Base-by-base conservation (phyloP, 257 asterid genomes). In the Nicotiana benthamiana region DNA sequence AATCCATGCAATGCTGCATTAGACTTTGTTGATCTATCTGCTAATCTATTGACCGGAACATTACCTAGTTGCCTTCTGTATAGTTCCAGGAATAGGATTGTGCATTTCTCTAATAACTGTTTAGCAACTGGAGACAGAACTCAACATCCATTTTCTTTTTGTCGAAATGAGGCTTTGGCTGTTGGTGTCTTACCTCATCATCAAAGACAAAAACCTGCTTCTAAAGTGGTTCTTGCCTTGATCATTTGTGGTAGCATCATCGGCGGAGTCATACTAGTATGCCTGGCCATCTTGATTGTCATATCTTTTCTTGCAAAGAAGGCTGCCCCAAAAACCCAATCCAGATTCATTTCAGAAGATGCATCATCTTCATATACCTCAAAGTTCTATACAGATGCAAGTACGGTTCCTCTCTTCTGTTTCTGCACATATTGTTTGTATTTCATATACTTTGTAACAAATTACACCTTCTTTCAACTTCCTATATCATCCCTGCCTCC, bases 131-230 rank as follows among this genome's bases (percentile, higher is more conserved):
- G 84, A 15, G 91, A 90, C 22, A 82, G 15, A 51, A 83, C 75
- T 87, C 98, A 95, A 67, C 90, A 86, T 75, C 92, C 92, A 0
- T 18, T 88, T 75, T 90, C 95, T 40, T 88, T 86, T 60, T 93
- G 99, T 66, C 89, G 85, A 85, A 93, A 90, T 20, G 90, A 84
- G 83, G 98, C 98, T 79, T 79, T 93, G 66, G 98, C 98, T 34
- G 99, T 93, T 68, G 98, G 97, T 24, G 88, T 88, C 80, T 43
- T 91, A 34, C 97, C 99, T 64, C 91, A 57, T 82, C 84, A 86
- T 34, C 83, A 77, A 60, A 86, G 88, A 80, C 82, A 52, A 75
- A 93, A 85, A 46, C 78, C 30, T 82, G 82, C 85, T 80, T 84
- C 89, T n/a, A 90, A 80, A 65, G 67, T 80, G 32, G 53, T 86